These are phyloP conservation scores for Botryosphaeria dothidea DNA, from an alignment of 2,329 filamentous ascomycete species.

Conservation along the genomic window DNA sequence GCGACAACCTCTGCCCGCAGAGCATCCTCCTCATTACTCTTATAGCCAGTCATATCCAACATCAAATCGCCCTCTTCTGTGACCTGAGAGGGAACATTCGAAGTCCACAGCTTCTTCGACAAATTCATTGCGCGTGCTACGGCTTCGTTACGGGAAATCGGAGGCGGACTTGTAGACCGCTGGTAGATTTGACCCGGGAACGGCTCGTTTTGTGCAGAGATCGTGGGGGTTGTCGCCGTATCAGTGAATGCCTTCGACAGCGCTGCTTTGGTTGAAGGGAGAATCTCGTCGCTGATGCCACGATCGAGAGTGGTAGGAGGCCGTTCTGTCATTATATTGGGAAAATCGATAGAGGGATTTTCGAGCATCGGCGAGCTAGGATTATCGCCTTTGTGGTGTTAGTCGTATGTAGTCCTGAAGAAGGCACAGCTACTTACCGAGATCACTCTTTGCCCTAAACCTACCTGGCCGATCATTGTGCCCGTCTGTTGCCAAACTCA, in stretches of 20 bases:
- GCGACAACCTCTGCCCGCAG: slow-evolving; percentile 91
- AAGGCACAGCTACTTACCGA: slow-evolving; percentile 40
- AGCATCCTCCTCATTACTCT: slow-evolving; percentile 82
- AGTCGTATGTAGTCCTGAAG: slow-evolving; percentile 13
- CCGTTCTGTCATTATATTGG: slow-evolving; percentile 51
- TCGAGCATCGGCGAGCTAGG: slow-evolving; percentile 25
- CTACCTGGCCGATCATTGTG: slow-evolving; percentile 9
- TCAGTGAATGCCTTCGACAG: slow-evolving; percentile 35
- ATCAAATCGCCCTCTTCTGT: slow-evolving; percentile 92
- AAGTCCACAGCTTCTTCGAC: slow-evolving; percentile 82
- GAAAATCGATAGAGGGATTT: slow-evolving; percentile 34
- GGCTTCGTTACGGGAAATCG: slow-evolving; percentile 70
- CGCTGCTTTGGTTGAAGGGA: slow-evolving; percentile 46
- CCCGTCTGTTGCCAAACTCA: slow-evolving; percentile 61
- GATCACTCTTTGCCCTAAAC: slow-evolving; percentile 48
- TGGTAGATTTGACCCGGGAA: slow-evolving; percentile 25
- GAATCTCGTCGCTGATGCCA: slow-evolving; percentile 46
- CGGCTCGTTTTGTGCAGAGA: slow-evolving; percentile 34
- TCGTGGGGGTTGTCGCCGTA: slow-evolving; percentile 24
- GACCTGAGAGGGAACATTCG: slow-evolving; percentile 91
- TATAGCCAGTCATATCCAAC: slow-evolving; percentile 97
- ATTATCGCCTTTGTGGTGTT: slow-evolving; percentile 13
- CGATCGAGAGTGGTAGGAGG: not conserved
- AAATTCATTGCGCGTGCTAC: slow-evolving; percentile 80
- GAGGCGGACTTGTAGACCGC: slow-evolving; percentile 75